Evolutionary conservation across 2,329 filamentous ascomycete genomes (phyloP).

Genomic region (Aspergillus neoniger): DNA sequence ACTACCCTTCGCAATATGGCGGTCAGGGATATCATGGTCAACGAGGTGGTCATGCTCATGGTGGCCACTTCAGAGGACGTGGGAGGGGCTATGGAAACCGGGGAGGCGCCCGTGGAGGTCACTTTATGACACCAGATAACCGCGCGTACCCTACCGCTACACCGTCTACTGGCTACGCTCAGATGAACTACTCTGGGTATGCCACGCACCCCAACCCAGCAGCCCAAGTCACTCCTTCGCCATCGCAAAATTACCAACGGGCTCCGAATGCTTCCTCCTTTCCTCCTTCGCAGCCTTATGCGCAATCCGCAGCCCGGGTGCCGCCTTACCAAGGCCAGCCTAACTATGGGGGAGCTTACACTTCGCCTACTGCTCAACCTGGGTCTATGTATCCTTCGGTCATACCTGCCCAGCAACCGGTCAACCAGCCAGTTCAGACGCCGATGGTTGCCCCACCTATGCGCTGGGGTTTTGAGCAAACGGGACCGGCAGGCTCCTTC

Average conservation of each 20-base stretch:
- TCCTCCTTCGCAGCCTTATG: conserved; percentile 27
- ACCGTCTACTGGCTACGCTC: conserved; percentile 30
- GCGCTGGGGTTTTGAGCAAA: conserved; percentile 55
- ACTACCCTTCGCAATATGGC: conserved; percentile 30
- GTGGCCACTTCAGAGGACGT: conserved; percentile 34
- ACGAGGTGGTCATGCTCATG: conserved; percentile 30
- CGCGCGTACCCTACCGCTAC: conserved; percentile 28
- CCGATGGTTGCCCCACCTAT: conserved; percentile 59
- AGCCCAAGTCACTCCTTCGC: conserved; percentile 29
- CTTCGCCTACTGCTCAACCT: conserved; percentile 25
- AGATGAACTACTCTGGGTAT: conserved; percentile 35
- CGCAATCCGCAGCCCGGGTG: conserved; percentile 25
- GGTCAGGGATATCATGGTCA: conserved; percentile 26
- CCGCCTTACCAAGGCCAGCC: conserved; percentile 30
- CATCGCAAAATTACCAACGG: conserved; percentile 26
- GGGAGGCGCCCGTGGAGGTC: conserved; percentile 33
- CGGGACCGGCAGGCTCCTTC: conserved; percentile 52
- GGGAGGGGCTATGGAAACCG: conserved; percentile 39
- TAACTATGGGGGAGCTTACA: conserved; percentile 31
- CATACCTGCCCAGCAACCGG: conserved; percentile 27
- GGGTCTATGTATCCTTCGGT: conserved; percentile 22
- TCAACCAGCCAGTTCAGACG: conserved; percentile 28
- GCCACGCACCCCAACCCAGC: conserved; percentile 26
- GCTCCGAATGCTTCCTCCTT: conserved; percentile 24
- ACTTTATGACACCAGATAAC: conserved; percentile 26